These are phyloP conservation scores for Populus alba DNA, from an alignment of 345 rosid species.

Conservation along the genomic window DNA sequence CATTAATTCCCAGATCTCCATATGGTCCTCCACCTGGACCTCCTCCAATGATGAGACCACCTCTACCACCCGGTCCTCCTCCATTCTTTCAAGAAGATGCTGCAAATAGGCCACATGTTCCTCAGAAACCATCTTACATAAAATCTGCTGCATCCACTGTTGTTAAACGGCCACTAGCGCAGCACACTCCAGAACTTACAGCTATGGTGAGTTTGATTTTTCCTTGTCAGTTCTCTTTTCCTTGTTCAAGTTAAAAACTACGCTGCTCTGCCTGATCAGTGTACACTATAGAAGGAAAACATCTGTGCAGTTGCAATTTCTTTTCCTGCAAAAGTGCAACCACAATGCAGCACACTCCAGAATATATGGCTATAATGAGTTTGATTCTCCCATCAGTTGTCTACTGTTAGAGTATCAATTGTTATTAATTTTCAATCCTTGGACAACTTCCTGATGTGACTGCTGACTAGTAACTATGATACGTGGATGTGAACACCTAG, in stretches of 20 bases:
- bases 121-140: slow-evolving; percentile 86
- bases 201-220: slow-evolving; percentile 63
- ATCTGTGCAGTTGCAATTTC: background rate
- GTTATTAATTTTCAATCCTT: background rate
- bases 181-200: slow-evolving; percentile 93
- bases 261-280: background rate
- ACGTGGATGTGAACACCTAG: background rate
- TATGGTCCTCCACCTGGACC: slow-evolving; percentile 85
- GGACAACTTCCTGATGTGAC: background rate
- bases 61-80: slow-evolving; percentile 96
- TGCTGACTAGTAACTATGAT: background rate
- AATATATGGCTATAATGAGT: background rate
- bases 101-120: slow-evolving; percentile 47
- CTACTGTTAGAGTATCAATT: background rate
- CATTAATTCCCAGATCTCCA: slow-evolving; percentile 75
- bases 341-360: background rate
- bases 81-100: slow-evolving; percentile 53
- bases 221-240: background rate
- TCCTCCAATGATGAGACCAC: slow-evolving; percentile 92
- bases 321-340: background rate
- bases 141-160: slow-evolving; percentile 99
- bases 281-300: background rate
- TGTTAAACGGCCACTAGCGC: slow-evolving; percentile 96
- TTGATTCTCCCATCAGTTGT: background rate
- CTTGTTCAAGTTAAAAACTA: background rate